phyloP scores from a whole-genome alignment of 139 green algal genomes.

The Chlorella sp. region DNA sequence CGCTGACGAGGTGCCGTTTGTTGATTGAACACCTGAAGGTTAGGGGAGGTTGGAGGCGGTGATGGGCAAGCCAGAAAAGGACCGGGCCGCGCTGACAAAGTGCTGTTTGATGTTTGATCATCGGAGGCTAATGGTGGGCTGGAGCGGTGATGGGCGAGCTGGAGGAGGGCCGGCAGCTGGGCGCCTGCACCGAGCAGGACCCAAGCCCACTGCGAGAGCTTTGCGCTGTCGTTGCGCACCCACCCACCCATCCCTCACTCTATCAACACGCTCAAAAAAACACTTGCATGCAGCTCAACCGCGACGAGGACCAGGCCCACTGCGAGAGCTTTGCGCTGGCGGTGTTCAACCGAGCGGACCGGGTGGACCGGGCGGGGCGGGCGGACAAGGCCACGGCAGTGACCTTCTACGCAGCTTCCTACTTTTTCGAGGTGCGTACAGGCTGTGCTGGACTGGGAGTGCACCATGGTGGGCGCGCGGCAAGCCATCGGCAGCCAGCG shows the following conservation, averaged over 20 bases:
- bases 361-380: constrained; percentile 66
- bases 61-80: constrained; percentile 60
- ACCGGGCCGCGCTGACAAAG: too few species aligned
- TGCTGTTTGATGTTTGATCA: too few species aligned
- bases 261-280: too few species aligned
- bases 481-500: too few species aligned
- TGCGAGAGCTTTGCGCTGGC: constrained; percentile 81
- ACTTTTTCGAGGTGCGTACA: constrained; percentile 86
- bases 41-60: constrained; percentile 43
- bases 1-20: too few species aligned
- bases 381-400: constrained; percentile 76
- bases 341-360: constrained; percentile 76
- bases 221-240: background rate
- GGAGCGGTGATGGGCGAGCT: too few species aligned
- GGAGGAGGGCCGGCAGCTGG: too few species aligned
- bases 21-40: too few species aligned
- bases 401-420: constrained; percentile 85
- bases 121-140: too few species aligned
- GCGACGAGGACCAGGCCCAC: constrained; percentile 38
- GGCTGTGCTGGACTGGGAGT: too few species aligned
- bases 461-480: too few species aligned
- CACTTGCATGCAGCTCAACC: constrained; percentile 8
- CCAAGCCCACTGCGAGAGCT: background rate
- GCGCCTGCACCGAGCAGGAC: background rate
- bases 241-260: too few species aligned